Evolutionary conservation across 208 protist species (phyloP), one percentile per base, ranked within the genome.

Genomic region (Trypanosoma cruzi): DNA sequence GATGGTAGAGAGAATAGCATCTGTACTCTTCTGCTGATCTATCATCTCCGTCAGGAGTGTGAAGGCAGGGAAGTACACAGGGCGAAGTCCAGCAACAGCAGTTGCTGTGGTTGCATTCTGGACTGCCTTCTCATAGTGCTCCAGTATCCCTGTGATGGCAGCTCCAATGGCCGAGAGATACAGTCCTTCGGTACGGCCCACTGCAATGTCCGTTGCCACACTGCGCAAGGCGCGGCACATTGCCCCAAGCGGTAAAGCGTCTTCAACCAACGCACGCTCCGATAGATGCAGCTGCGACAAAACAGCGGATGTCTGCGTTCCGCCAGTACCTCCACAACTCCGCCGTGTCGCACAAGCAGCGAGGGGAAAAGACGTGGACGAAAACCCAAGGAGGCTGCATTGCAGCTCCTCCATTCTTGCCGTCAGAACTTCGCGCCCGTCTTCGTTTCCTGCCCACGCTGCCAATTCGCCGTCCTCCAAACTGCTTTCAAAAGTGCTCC

Each of bases 351-450:
- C 20, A 31, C 2, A 20, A 49, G 36, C 5, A 18, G 31, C 26
- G 16, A 63, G 22, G 13, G 57, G 63, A 1, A 95, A 59, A 7
- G 84, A 49, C n/a, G 46, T 67, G 28, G 90, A 94, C 58, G 68
- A 67, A 54, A 96, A 91, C 16, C 90, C 88, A 42, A 93, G 77
- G 44, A 96, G 81, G 26, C 48, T 69, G 68, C 88, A 94, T 71
- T 93, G 81, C n/a, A 96, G 49, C 62, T 96, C 90, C 73, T 96
- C 90, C 90, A 96, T 96, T 14, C 10, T 58, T 48, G n/a, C n/a
- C n/a, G n/a, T n/a, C n/a, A n/a, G n/a, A n/a, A n/a, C n/a, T n/a
- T n/a, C n/a, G n/a, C n/a, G n/a, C n/a, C n/a, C n/a, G n/a, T n/a
- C n/a, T n/a, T n/a, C n/a, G n/a, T 57, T 69, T 32, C 36, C 46